These are phyloP conservation scores for Carex sylvatica DNA, from an alignment of 202 grass and related monocot species.

Conservation along the genomic window DNA sequence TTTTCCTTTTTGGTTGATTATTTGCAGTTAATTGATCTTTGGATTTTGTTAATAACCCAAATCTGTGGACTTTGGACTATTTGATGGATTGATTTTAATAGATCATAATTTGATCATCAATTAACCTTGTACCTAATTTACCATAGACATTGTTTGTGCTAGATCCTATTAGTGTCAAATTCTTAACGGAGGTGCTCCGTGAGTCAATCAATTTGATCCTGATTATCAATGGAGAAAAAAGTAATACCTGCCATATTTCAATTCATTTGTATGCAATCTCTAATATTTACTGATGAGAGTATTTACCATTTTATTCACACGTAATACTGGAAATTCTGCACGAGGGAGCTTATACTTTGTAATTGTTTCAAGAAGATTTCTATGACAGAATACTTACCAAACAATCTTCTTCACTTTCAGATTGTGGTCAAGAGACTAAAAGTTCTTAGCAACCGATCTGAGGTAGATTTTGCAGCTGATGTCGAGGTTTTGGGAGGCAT, in stretches of 20 bases:
- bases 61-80: background rate
- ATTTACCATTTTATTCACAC: background rate
- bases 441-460: constrained; percentile 44
- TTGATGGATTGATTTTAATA: background rate
- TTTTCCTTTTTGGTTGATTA: background rate
- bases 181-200: background rate
- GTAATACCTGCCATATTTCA: background rate
- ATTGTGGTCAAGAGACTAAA: constrained; percentile 81
- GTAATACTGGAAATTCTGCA: background rate
- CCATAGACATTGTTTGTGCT: background rate
- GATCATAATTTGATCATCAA: background rate
- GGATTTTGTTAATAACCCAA: background rate
- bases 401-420: constrained; percentile 34
- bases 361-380: background rate
- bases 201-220: background rate
- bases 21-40: background rate
- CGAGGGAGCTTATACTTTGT: background rate
- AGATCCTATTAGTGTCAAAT: background rate
- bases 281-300: background rate
- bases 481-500: constrained; percentile 60
- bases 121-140: background rate
- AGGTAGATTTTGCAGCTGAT: constrained; percentile 68
- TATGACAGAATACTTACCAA: background rate
- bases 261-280: background rate
- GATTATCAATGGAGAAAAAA: constrained; percentile 1